phyloP scores from a whole-genome alignment of 2,329 filamentous ascomycete genomes.

The Clonostachys rosea region DNA sequence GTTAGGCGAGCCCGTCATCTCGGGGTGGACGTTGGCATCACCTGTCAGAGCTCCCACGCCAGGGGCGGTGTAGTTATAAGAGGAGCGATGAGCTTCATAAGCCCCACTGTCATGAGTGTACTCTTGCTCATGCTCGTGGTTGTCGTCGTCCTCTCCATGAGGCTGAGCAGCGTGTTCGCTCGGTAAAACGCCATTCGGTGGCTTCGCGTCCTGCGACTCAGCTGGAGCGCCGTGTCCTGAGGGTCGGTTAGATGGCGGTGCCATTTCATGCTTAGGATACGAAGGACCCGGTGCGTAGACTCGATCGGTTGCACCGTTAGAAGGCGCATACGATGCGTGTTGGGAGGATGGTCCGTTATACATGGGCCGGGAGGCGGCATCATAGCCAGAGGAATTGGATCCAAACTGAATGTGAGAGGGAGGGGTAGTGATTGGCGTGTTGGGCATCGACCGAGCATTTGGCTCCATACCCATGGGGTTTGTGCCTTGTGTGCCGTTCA shows the following conservation, averaged over 20 bases:
- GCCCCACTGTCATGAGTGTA: constrained; percentile 80
- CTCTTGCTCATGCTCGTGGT: constrained; percentile 74
- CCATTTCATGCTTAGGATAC: constrained; percentile 87
- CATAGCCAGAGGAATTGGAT: constrained; percentile 64
- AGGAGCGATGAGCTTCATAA: constrained; percentile 67
- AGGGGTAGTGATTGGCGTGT: constrained; percentile 86
- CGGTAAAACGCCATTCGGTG: constrained; percentile 63
- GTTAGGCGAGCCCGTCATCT: constrained; percentile 76
- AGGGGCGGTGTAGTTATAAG: constrained; percentile 74
- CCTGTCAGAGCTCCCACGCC: constrained; percentile 61
- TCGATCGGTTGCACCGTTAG: constrained; percentile 53
- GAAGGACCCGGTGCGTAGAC: constrained; percentile 64
- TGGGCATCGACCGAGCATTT: constrained; percentile 80
- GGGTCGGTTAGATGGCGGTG: constrained; percentile 65
- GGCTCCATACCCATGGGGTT: constrained; percentile 69
- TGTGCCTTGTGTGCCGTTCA: constrained; percentile 56
- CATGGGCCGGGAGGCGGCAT: constrained; percentile 68
- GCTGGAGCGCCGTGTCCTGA: constrained; percentile 51
- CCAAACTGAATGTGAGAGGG: constrained; percentile 83
- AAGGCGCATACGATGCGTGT: constrained; percentile 65
- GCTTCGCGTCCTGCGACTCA: constrained; percentile 60
- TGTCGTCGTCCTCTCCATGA: constrained; percentile 62
- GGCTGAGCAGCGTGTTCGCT: constrained; percentile 40
- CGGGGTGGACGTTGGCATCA: constrained; percentile 72
- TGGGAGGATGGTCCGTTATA: constrained; percentile 70